Conservation (phyloP, 192 early-diverging fungal species). For the Entophlyctis luteolus region DNA sequence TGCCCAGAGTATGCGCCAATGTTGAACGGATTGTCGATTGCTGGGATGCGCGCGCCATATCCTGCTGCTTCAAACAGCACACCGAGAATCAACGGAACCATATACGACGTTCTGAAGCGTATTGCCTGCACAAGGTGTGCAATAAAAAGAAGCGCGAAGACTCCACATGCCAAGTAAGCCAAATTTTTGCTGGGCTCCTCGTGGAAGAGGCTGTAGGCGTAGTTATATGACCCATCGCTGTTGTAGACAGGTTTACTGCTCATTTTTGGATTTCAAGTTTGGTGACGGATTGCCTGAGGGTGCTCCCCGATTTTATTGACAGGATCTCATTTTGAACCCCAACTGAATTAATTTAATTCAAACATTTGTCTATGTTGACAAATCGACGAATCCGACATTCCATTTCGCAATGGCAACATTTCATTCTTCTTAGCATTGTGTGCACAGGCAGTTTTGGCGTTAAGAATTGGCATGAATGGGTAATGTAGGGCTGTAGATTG, state of each 20-base stretch:
- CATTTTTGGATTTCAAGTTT: too few species aligned
- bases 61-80: not conserved
- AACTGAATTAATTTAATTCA: too few species aligned
- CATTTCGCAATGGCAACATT: too few species aligned
- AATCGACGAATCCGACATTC: too few species aligned
- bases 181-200: not conserved
- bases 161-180: not conserved
- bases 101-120: slow-evolving; percentile 2
- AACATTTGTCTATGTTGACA: too few species aligned
- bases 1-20: slow-evolving; percentile 16
- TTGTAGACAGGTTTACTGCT: not conserved
- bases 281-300: too few species aligned
- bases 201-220: not conserved
- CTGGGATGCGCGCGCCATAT: not conserved
- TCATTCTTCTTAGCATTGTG: too few species aligned
- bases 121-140: not conserved
- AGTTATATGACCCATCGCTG: not conserved
- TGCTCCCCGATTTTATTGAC: too few species aligned
- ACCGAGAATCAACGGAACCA: not conserved
- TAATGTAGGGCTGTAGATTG: too few species aligned
- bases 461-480: too few species aligned
- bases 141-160: not conserved
- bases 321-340: too few species aligned
- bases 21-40: not conserved
- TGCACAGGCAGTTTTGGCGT: too few species aligned